These are phyloP conservation scores for Rhodosporidiobolus sp. DNA, from an alignment of 768 basidiomycete species.

Conservation along the genomic window DNA sequence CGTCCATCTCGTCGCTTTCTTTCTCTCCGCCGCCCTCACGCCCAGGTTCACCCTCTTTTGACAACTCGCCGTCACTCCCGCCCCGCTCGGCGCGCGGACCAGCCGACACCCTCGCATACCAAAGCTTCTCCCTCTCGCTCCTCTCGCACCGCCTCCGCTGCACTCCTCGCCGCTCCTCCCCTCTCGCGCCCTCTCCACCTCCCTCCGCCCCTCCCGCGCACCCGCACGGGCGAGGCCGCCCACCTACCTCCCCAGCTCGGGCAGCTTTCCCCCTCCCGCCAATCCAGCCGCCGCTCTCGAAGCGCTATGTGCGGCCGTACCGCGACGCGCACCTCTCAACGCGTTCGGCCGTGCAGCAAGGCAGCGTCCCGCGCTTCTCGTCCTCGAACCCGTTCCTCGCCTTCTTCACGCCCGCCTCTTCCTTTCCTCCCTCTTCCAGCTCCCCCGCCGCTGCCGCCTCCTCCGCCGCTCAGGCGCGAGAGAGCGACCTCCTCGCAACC, in stretches of 20 bases:
- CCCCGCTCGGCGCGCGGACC: background rate
- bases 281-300: background rate
- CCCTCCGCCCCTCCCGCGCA: background rate
- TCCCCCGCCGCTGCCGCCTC: background rate
- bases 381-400: background rate
- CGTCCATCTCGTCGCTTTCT: background rate
- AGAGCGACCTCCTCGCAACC: background rate
- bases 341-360: conserved; percentile 1
- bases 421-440: background rate
- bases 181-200: background rate
- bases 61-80: background rate
- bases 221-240: background rate
- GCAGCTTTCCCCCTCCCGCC: background rate
- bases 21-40: background rate
- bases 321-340: background rate
- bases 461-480: background rate
- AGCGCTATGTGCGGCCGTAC: conserved; percentile 6
- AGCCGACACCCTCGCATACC: background rate
- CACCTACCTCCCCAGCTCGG: no score
- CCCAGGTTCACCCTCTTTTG: background rate
- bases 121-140: background rate
- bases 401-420: background rate
- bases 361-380: conserved; percentile 2
- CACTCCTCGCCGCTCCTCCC: background rate
- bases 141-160: no score